A percentile compares a stretch with the other conserved stretches of the same genome.
phyloP scores from a whole-genome alignment of 495 filamentous ascomycete species.

The Staphylotrichum longicolle region DNA sequence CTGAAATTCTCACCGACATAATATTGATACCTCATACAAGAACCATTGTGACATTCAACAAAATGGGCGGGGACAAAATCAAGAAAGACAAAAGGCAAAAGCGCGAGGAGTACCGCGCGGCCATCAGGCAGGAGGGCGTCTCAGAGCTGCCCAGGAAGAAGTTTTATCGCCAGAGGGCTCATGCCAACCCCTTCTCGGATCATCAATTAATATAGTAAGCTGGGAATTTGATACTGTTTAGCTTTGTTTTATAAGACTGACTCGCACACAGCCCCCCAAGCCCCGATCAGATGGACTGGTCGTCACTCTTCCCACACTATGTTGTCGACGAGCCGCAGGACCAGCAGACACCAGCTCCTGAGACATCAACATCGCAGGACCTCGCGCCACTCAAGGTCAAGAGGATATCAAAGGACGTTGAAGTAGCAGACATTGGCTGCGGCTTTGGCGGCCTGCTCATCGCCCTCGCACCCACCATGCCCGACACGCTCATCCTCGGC shows the following conservation, averaged over 20 bases:
- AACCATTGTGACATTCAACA: not conserved
- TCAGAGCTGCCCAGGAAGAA: constrained; percentile 75
- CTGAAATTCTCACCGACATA: too few species aligned
- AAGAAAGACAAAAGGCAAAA: constrained; percentile 63
- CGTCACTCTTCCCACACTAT: constrained; percentile 75
- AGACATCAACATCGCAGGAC: constrained; percentile 23
- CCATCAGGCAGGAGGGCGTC: constrained; percentile 27
- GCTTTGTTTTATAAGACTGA: not conserved
- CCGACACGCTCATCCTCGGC: constrained; percentile 70
- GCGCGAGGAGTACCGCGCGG: constrained; percentile 67
- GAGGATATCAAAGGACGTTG: constrained; percentile 64
- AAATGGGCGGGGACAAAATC: constrained; percentile 27
- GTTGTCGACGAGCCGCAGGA: constrained; percentile 26
- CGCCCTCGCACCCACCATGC: constrained; percentile 76
- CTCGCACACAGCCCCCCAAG: constrained; percentile 61
- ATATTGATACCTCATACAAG: too few species aligned
- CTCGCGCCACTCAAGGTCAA: constrained; percentile 28
- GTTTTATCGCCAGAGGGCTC: constrained; percentile 93
- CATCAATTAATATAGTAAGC: constrained; percentile 80
- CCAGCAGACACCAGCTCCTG: constrained; percentile 14
- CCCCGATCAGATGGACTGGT: constrained; percentile 90
- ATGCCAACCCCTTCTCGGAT: constrained; percentile 97
- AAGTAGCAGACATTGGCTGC: constrained; percentile 96
- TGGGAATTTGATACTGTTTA: not conserved
- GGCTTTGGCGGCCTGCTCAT: constrained; percentile 91